Base-by-base conservation (phyloP, 495 filamentous ascomycete genomes). In the Cercophora scortea region DNA sequence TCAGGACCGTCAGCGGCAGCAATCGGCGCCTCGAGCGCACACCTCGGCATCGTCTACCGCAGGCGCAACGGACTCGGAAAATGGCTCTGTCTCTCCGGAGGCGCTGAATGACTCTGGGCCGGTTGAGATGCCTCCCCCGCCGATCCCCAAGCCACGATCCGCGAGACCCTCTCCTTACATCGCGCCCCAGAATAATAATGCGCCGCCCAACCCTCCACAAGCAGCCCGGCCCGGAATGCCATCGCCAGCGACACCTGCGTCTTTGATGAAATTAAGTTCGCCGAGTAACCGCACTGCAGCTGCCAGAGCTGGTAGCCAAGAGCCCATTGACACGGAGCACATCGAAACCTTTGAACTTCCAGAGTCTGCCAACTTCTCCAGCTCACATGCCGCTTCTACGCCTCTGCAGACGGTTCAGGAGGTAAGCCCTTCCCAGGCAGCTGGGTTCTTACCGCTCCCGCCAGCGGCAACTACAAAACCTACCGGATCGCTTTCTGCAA, bases 201-300 rank as follows among this genome's bases (percentile, higher is more conserved):
- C 58, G 36, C 45, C 52, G 25, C 34, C 60, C 13, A 53, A 51
- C 25, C 32, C 38, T 15, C 45, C 61, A 7, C 59, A 61, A 42
- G 46, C 64, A 32, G 13, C 43, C 13, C 55, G 67, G 8, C 62
- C 64, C 7, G 66, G 67, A 6, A 61, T 68, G 8, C 66, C 66
- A 33, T 78, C 76, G 8, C 84, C 89, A 13, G 88, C 86, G 16
- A 93, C 89, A 2, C 89, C 89, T 0, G 88, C 89, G 13, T 90
- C 88, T n/a, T 66, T 95, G 53, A 92, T 95, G 83, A 86, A 81
- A 47, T 58, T 76, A 36, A 59, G 61, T 32, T 76, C 75, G 18
- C 76, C 78, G 10, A 71, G 62, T 46, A 67, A 64, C 32, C 58
- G 66, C 34, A 71, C 61, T 48, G 53, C 62, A 1, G 54, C 62